A percentile compares a stretch with the other conserved stretches of the same genome.
Conservation (phyloP, 257 asterid genomes). For the Fraxinus quadrangulata region DNA sequence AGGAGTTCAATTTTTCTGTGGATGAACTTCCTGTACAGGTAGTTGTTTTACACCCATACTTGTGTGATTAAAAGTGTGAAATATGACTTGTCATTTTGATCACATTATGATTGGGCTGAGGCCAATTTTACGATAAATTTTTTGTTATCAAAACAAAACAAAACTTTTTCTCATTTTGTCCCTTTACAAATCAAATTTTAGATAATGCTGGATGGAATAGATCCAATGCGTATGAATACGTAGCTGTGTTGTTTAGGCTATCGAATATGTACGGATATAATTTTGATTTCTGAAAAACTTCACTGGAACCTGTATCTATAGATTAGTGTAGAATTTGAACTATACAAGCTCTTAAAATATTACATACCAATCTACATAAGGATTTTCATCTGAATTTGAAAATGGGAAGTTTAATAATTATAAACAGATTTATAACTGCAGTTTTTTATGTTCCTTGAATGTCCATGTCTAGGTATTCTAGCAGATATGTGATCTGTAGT, state of each 20-base stretch:
- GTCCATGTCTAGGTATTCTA: neutral
- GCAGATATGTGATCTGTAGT: conserved; percentile 15
- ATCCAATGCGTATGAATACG: neutral
- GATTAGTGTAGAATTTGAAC: neutral
- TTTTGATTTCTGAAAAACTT: neutral
- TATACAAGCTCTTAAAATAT: neutral
- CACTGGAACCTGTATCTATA: neutral
- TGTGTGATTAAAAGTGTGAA: conserved; percentile 10
- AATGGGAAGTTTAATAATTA: neutral
- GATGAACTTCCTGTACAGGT: conserved; percentile 92
- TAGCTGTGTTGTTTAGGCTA: neutral
- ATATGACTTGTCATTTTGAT: conserved; percentile 5
- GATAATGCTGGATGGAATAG: conserved; percentile 20
- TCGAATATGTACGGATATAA: neutral
- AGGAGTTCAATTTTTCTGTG: conserved; percentile 84
- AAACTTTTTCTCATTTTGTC: neutral
- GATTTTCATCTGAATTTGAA: neutral
- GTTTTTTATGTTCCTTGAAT: neutral
- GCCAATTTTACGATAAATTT: conserved; percentile 1
- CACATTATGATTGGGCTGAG: neutral
- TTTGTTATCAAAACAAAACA: conserved; percentile 2
- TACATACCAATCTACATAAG: neutral
- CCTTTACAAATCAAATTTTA: conserved; percentile 3
- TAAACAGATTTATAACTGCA: neutral
- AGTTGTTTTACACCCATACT: conserved; percentile 29